Evolutionary conservation across 2,329 filamentous ascomycete species (phyloP).

Genomic region (Aschersonia sp.): DNA sequence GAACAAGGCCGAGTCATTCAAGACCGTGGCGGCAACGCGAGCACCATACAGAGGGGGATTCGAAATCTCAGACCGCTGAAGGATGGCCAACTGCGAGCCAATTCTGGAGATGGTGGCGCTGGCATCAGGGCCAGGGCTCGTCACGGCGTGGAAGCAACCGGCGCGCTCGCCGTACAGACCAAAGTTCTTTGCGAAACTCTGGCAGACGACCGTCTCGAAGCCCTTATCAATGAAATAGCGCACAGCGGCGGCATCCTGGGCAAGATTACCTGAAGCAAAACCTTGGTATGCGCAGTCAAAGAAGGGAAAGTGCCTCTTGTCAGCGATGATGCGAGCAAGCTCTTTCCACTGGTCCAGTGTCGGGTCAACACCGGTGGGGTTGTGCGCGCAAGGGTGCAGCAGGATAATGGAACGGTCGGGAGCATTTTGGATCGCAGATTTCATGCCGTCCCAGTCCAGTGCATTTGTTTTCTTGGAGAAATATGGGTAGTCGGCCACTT

Average conservation of each 20-base stretch:
- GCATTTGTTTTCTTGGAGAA: constrained; percentile 81
- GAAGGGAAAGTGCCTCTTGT: constrained; percentile 86
- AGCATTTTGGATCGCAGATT: constrained; percentile 52
- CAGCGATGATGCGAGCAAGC: constrained; percentile 61
- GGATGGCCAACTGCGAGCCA: constrained; percentile 76
- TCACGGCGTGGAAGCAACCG: constrained; percentile 90
- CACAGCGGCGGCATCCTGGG: constrained; percentile 78
- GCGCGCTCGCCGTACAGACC: constrained; percentile 94
- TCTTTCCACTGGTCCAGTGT: constrained; percentile 90
- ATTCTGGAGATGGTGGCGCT: constrained; percentile 48
- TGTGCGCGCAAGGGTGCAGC: constrained; percentile 92
- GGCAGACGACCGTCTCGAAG: constrained; percentile 75
- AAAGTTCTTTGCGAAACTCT: constrained; percentile 97
- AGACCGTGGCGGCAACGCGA: constrained; percentile 67
- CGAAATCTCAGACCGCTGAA: constrained; percentile 94
- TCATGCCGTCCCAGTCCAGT: constrained; percentile 85
- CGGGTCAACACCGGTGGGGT: constrained; percentile 93
- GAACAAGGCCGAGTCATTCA: constrained; percentile 74
- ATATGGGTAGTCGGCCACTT: constrained; percentile 79
- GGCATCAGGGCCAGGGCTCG: constrained; percentile 55
- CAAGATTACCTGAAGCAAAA: constrained; percentile 83
- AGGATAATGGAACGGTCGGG: constrained; percentile 74
- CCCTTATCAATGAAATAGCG: constrained; percentile 88
- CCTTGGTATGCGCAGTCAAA: constrained; percentile 98
- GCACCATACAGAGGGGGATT: constrained; percentile 94